Percentiles rank a stretch among this genome's conserved stretches.
Evolutionary conservation across 164 flowering plant genomes (phyloP).

Genomic region (Umbilicus rupestris): DNA sequence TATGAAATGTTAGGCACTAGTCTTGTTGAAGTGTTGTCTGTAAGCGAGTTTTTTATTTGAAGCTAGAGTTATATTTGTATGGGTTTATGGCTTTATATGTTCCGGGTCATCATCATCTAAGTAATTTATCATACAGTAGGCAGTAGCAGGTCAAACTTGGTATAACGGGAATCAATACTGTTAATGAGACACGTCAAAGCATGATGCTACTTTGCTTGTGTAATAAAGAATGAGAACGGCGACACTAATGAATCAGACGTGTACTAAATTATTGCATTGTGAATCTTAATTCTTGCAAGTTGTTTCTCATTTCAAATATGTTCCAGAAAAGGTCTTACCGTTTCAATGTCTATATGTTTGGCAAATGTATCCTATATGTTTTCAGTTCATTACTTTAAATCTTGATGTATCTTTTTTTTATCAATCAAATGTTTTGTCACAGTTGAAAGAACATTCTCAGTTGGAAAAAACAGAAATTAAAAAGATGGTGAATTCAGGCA

Average conservation of each 20-base stretch:
- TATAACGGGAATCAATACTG: neutral
- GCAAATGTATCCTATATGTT: neutral
- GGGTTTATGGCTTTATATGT: neutral
- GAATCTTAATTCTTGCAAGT: neutral
- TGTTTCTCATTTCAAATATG: neutral
- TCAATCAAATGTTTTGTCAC: constrained; percentile 21
- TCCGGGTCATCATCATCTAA: neutral
- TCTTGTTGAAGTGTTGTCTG: no score
- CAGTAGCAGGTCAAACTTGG: neutral
- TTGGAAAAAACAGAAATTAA: constrained; percentile 54
- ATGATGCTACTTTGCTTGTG: neutral
- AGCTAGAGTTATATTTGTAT: no score
- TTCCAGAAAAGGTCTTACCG: neutral
- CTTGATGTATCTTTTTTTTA: constrained; percentile 6
- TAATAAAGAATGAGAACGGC: neutral
- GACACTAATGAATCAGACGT: no score
- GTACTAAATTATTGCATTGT: neutral
- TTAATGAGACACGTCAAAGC: neutral
- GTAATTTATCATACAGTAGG: neutral
- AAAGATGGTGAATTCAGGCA: constrained; percentile 50
- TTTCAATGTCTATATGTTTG: neutral
- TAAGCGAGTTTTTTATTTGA: no score
- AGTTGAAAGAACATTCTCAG: constrained; percentile 51
- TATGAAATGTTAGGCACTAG: neutral
- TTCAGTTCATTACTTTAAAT: neutral